Base-by-base conservation (phyloP, 2,329 filamentous ascomycete genomes). In the Cladosporium austrohemisphaericum region DNA sequence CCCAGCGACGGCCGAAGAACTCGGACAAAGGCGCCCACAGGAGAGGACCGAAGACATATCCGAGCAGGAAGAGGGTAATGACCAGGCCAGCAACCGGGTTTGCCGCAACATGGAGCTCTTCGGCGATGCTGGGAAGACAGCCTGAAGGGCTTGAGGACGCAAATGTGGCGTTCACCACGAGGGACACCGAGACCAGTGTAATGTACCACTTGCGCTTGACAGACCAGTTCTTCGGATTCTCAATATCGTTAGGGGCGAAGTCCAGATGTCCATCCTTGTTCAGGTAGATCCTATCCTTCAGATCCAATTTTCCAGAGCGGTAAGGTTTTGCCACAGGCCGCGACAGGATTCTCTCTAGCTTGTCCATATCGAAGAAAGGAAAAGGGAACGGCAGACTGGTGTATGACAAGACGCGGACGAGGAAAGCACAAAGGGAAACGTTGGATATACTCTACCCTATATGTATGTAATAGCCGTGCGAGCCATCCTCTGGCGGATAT, bases 11-110 rank as follows among this genome's bases (percentile, higher is more conserved):
- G 7, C 83, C 82, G 51, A 77, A 78, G 52, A 85, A 80, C 61
- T 87, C 84, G 35, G 78, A 84, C 3, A 86, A 61, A 0, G 84
- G 84, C 0, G 81, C 83, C 72, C 82, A 85, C 10, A 84, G 64
- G 7, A 84, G 65, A 0, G 80, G 80, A 0, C 81, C 81, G 2
- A 76, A 72, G 16, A 83, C 77, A 59, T 84, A 86, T n/a, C 63
- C 64, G 1, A 67, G 55, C 14, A 67, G 50, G 49, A 67, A 66
- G 2, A 65, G 52, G 2, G 64, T 65, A 8, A 64, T 55, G n/a
- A 64, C 64, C 23, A 65, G 53, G 8, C 58, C 57, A 4, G 60
- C 61, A 8, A 68, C 75, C 14, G 46, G 36, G 51, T 74, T 72
- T 5, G 50, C 54, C 0, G 76, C 78, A 2, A 81, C 69, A 13